phyloP scores from a whole-genome alignment of 805 yeast genomes.

The Scheffersomyces coipomensis region DNA sequence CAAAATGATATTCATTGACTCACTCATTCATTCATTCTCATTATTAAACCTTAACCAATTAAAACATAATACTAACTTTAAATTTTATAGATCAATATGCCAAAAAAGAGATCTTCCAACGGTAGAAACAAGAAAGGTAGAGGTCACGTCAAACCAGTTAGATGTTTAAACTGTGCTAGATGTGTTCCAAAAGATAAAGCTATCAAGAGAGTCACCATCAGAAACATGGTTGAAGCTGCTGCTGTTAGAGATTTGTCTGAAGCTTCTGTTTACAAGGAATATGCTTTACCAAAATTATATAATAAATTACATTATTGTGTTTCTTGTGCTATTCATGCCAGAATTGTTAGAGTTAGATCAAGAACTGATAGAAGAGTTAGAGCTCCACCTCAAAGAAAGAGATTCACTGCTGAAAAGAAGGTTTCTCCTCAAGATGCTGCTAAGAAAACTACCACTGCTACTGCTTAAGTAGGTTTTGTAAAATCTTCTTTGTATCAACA shows the following conservation, averaged over 20 bases:
- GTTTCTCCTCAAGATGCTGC: constrained; percentile 98
- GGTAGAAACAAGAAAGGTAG: constrained; percentile 99
- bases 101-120: constrained; percentile 99
- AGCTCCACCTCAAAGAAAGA: constrained; percentile 98
- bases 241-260: constrained; percentile 99
- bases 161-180: constrained; percentile 99
- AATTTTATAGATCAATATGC: constrained; percentile 61
- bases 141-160: constrained; percentile 99
- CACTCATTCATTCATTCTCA: too few relatives aligned
- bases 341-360: constrained; percentile 99
- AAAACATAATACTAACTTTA: constrained; percentile 19
- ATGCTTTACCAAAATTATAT: constrained; percentile 99
- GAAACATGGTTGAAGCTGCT: constrained; percentile 99
- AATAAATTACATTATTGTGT: constrained; percentile 99
- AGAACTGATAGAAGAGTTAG: constrained; percentile 98
- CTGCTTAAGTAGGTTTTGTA: too few relatives aligned
- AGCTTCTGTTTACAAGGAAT: constrained; percentile 98
- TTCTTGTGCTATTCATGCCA: constrained; percentile 99
- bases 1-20: too few relatives aligned
- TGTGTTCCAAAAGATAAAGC: constrained; percentile 99
- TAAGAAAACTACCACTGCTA: constrained; percentile 65
- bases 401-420: constrained; percentile 95
- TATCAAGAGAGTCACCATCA: constrained; percentile 99
- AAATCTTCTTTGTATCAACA: too few relatives aligned
- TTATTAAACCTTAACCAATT: too few relatives aligned